These are phyloP conservation scores for Fusarium sterilihyphosum DNA, from an alignment of 2,329 filamentous ascomycete species.

Conservation along the genomic window DNA sequence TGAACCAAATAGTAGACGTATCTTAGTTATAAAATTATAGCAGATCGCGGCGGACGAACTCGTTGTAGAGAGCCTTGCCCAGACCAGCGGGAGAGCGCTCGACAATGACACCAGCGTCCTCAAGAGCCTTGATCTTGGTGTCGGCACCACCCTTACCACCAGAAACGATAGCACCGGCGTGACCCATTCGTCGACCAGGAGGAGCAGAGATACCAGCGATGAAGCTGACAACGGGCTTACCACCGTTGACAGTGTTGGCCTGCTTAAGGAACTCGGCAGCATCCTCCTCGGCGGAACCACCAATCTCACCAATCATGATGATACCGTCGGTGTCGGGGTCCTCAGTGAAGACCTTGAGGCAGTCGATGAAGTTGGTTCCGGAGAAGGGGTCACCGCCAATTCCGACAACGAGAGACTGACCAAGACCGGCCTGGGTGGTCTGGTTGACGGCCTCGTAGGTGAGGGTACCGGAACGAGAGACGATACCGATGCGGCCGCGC, in stretches of 20 bases:
- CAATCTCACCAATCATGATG: slow-evolving; percentile 99
- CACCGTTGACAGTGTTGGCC: slow-evolving; percentile 85
- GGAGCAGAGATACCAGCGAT: slow-evolving; percentile 98
- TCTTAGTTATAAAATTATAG: slow-evolving; percentile 67
- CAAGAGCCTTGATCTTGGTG: slow-evolving; percentile 95
- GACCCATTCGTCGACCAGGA: slow-evolving; percentile 96
- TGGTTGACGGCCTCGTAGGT: slow-evolving; percentile 99
- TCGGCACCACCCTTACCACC: slow-evolving; percentile 98
- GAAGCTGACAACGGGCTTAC: slow-evolving; percentile 97
- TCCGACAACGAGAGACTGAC: slow-evolving; percentile 97
- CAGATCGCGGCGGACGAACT: slow-evolving; percentile 96
- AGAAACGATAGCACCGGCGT: slow-evolving; percentile 97
- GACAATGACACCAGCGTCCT: slow-evolving; percentile 93
- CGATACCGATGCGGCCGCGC: slow-evolving; percentile 97
- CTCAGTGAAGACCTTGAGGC: slow-evolving; percentile 94
- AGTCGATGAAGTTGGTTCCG: slow-evolving; percentile 99
- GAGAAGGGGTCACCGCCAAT: slow-evolving; percentile 99
- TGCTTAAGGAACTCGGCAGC: slow-evolving; percentile 94
- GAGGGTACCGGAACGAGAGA: slow-evolving; percentile 96
- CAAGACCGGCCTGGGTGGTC: slow-evolving; percentile 95
- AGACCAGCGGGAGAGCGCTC: slow-evolving; percentile 92
- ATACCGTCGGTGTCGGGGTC: slow-evolving; percentile 98
- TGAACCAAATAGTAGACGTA: slow-evolving; percentile 15
- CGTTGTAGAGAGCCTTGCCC: slow-evolving; percentile 91
- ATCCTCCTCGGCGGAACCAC: slow-evolving; percentile 96